Conservation (phyloP, 768 basidiomycete species). For the Astraeus odoratus region DNA sequence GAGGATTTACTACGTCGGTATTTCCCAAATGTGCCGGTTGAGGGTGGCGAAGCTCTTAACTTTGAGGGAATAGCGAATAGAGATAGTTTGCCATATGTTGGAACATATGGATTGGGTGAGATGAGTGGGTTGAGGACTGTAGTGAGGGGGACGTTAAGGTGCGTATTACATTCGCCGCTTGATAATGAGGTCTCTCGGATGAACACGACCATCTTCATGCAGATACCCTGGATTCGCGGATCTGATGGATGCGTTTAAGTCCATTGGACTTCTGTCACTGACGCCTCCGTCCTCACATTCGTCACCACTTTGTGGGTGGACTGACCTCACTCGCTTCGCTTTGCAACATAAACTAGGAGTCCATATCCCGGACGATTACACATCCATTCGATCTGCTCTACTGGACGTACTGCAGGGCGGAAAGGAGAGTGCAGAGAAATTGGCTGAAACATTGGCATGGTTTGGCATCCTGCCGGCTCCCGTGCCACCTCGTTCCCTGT, state of each 20-base stretch:
- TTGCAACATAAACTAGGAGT: slow-evolving; percentile 22
- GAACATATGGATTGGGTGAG: slow-evolving; percentile 51
- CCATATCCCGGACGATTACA: slow-evolving; percentile 22
- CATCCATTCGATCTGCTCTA: slow-evolving; percentile 31
- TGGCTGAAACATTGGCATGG: slow-evolving; percentile 42
- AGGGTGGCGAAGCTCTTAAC: slow-evolving; percentile 39
- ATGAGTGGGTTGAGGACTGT: slow-evolving; percentile 49
- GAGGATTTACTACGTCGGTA: slow-evolving; percentile 45
- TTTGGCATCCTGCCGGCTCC: slow-evolving; percentile 9
- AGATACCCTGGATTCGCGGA: slow-evolving; percentile 82
- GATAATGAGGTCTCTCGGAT: too few species aligned
- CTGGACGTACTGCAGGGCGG: slow-evolving; percentile 11
- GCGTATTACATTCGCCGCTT: slow-evolving; percentile 6
- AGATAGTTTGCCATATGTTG: slow-evolving; percentile 66
- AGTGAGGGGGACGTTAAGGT: slow-evolving; percentile 83
- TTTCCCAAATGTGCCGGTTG: slow-evolving; percentile 65
- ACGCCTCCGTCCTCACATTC: slow-evolving; percentile 6
- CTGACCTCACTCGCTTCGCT: slow-evolving; percentile 31
- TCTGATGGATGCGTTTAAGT: slow-evolving; percentile 66
- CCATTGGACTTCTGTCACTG: slow-evolving; percentile 59
- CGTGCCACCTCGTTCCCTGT: not conserved
- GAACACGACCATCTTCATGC: not conserved
- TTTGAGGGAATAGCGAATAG: slow-evolving; percentile 87
- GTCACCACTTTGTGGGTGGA: slow-evolving; percentile 20
- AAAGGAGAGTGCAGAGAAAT: slow-evolving; percentile 15